Evolutionary conservation across 1,284 basidiomycete genomes (phyloP), one percentile per base, ranked within the genome.

Genomic region (Ceratobasidium sp.): DNA sequence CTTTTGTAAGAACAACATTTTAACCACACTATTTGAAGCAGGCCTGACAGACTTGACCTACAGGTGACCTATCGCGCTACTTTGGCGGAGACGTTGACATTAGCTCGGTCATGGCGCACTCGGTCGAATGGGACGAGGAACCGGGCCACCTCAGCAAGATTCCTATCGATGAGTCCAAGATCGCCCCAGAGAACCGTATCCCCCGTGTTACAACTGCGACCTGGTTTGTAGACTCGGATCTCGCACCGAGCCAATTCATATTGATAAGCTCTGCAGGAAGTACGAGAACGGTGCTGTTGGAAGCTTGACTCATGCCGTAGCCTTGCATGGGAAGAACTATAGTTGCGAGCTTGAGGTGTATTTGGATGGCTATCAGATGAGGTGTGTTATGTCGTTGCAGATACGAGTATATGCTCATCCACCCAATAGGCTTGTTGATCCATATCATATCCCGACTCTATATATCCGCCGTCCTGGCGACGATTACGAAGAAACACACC

Each of bases 21-120:
- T 48, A 46, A 56, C 61, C 5, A 6, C 2, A 9, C 42, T 23
- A 57, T 23, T 12, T 62, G 3, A 50, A 17, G 57, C 12, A 13
- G 20, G 40, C 3, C 52, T 66, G 44, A 61, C n/a, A 33, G 20
- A 13, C 52, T 42, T 15, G 40, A 94, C 85, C 94, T 94, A 85
- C 93, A 79, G 77, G 92, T 82, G 94, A 96, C 85, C 88, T 97
- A 61, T 97, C 96, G 73, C 93, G 97, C 81, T 99, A 99, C 89
- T 99, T 99, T 85, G 97, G 97, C 75, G 97, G 97, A 59, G 97
- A 99, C 82, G 96, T 99, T 78, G 94, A 98, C 83, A 92, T 97
- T 79, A 86, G 89, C 78, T 91, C 91, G 62, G 96, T 99, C 54
- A 88, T 88, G 66, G 95, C 95, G 10, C 94, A 96, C 84, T 95